Percentiles rank a stretch among this genome's conserved stretches.
Evolutionary conservation across 208 protist species (phyloP).

Genomic region (Jaenimonas drosophilae): DNA sequence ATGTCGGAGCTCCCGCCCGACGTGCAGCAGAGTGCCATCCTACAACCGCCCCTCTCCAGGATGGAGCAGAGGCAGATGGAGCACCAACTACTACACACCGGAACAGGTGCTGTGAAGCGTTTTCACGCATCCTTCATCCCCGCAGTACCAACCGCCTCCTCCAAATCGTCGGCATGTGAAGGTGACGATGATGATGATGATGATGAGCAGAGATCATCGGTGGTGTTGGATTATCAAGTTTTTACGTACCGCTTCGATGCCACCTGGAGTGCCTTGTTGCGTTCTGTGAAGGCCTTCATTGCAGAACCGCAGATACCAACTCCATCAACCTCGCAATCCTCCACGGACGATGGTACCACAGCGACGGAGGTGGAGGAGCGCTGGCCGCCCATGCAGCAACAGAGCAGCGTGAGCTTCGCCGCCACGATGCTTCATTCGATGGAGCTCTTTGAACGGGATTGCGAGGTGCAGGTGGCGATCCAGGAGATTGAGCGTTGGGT

Average conservation of each 20-base stretch:
- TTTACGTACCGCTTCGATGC: slow-evolving; percentile 25
- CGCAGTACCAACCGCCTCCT: too few species aligned
- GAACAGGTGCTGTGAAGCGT: slow-evolving; percentile 6
- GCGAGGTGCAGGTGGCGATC: slow-evolving; percentile 19
- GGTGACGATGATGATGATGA: too few species aligned
- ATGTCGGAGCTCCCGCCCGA: too few species aligned
- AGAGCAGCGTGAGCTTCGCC: slow-evolving; percentile 25
- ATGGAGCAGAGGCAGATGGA: slow-evolving; percentile 5
- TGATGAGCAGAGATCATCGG: slow-evolving; percentile 11
- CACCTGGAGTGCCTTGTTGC: slow-evolving; percentile 33
- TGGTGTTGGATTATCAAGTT: slow-evolving; percentile 33
- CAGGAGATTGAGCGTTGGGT: slow-evolving; percentile 25
- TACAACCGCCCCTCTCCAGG: slow-evolving; percentile 6
- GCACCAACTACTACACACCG: slow-evolving; percentile 10
- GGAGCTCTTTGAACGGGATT: slow-evolving; percentile 51
- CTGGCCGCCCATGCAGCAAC: not conserved
- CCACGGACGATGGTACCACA: too few species aligned
- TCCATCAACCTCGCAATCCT: too few species aligned
- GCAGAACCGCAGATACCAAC: too few species aligned
- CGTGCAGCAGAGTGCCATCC: too few species aligned
- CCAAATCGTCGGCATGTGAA: too few species aligned
- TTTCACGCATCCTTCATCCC: slow-evolving; percentile 14
- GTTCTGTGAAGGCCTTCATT: slow-evolving; percentile 20
- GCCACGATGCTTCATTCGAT: slow-evolving; percentile 53
- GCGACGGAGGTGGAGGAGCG: not conserved